Percentiles rank a stretch among this genome's conserved stretches.
These are phyloP conservation scores for Botrytis fragariae DNA, from an alignment of 2,329 filamentous ascomycete genomes.

Conservation along the genomic window DNA sequence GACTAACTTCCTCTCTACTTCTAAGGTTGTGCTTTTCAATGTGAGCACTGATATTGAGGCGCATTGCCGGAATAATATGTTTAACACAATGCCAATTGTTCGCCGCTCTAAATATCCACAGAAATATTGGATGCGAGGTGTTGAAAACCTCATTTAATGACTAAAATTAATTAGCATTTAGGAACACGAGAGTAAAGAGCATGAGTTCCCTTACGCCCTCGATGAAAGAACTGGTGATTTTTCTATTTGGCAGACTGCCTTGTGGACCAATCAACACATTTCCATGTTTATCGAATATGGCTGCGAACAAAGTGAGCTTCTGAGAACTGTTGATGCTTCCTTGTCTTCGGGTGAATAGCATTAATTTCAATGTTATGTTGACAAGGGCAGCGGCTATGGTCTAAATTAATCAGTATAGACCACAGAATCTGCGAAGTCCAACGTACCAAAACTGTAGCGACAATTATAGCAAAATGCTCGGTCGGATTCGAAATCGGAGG, in stretches of 20 bases:
- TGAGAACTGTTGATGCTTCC: slow-evolving; percentile 44
- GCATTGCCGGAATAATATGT: slow-evolving; percentile 70
- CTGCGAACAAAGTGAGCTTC: slow-evolving; percentile 55
- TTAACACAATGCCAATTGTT: slow-evolving; percentile 71
- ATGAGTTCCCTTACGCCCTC: slow-evolving; percentile 50
- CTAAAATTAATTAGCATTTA: slow-evolving; percentile 28
- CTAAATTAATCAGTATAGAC: slow-evolving; percentile 39
- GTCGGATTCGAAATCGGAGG: slow-evolving; percentile 23
- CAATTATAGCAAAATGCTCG: slow-evolving; percentile 22
- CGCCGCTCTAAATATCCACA: slow-evolving; percentile 83
- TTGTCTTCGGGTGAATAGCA: slow-evolving; percentile 44
- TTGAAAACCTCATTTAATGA: slow-evolving; percentile 73
- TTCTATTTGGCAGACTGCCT: slow-evolving; percentile 66
- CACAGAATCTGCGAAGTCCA: not conserved
- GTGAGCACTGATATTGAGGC: slow-evolving; percentile 60
- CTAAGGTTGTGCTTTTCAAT: slow-evolving; percentile 39
- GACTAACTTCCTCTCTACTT: slow-evolving; percentile 44
- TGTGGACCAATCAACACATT: slow-evolving; percentile 67
- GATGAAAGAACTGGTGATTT: slow-evolving; percentile 76
- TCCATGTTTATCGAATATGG: slow-evolving; percentile 65
- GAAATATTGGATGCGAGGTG: slow-evolving; percentile 73
- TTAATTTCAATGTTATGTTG: slow-evolving; percentile 51
- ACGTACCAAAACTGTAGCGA: slow-evolving; percentile 31
- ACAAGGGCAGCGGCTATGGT: slow-evolving; percentile 60
- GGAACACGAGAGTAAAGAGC: too few relatives aligned